phyloP scores from a whole-genome alignment of 2,329 filamentous ascomycete species.

The Escovopsis weberi region DNA sequence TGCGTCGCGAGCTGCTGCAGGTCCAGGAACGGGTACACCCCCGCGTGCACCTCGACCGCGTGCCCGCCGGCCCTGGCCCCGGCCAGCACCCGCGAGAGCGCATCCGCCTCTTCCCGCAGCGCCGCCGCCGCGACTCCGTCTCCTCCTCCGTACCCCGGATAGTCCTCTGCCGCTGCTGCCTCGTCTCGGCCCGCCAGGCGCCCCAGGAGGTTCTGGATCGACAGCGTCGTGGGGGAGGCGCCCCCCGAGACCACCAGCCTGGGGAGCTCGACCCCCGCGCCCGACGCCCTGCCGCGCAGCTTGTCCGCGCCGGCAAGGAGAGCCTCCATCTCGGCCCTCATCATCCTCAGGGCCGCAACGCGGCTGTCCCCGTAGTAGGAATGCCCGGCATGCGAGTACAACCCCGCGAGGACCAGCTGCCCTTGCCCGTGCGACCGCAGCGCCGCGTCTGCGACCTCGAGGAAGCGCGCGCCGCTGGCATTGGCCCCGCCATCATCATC shows the following conservation, averaged over 20 bases:
- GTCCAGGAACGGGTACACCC: slow-evolving; percentile 62
- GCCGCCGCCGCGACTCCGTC: slow-evolving; percentile 5
- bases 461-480: slow-evolving; percentile 16
- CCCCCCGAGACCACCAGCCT: slow-evolving; percentile 46
- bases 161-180: too few species aligned
- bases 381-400: slow-evolving; percentile 62
- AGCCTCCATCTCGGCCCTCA: slow-evolving; percentile 17
- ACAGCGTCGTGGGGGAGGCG: slow-evolving; percentile 54
- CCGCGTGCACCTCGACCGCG: slow-evolving; percentile 56
- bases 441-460: slow-evolving; percentile 27
- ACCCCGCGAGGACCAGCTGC: slow-evolving; percentile 36
- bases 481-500: too few species aligned
- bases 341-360: slow-evolving; percentile 16
- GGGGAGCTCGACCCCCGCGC: slow-evolving; percentile 8
- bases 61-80: slow-evolving; percentile 23
- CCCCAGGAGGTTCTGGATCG: slow-evolving; percentile 13
- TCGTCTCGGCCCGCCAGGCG: slow-evolving; percentile 4
- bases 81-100: slow-evolving; percentile 9
- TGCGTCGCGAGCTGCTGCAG: slow-evolving; percentile 67
- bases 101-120: slow-evolving; percentile 7
- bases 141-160: too few species aligned
- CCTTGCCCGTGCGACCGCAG: slow-evolving; percentile 15
- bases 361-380: slow-evolving; percentile 40
- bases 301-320: slow-evolving; percentile 13
- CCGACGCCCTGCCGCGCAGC: slow-evolving; percentile 7